Evolutionary conservation across 202 grass and related monocot species (phyloP).

Genomic region (Alloteropsis angusta): DNA sequence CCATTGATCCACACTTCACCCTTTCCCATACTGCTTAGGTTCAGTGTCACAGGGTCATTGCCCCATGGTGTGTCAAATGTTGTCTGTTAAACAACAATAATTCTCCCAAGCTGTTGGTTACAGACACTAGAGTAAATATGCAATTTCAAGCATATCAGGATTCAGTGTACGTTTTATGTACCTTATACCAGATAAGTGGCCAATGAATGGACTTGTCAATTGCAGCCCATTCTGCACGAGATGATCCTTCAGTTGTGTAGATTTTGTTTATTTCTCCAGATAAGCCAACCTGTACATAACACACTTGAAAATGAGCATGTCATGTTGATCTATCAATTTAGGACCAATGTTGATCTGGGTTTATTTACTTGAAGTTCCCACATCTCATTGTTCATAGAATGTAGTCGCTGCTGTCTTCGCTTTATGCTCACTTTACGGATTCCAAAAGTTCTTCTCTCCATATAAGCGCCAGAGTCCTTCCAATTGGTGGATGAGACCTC

Average conservation of each 20-base stretch:
- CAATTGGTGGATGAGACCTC: constrained; percentile 12
- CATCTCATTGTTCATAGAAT: constrained; percentile 32
- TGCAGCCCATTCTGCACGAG: constrained; percentile 32
- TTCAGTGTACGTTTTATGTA: background rate
- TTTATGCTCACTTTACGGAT: constrained; percentile 44
- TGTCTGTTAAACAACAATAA: constrained; percentile 33
- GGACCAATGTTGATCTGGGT: constrained; percentile 18
- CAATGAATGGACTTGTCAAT: constrained; percentile 23
- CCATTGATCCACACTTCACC: constrained; percentile 83
- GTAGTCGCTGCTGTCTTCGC: background rate
- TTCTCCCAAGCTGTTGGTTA: background rate
- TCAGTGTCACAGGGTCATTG: constrained; percentile 49
- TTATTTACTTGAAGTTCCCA: constrained; percentile 66
- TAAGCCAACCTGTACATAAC: constrained; percentile 49
- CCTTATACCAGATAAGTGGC: constrained; percentile 73
- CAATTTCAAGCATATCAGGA: background rate
- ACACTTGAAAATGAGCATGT: constrained; percentile 18
- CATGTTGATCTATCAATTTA: constrained; percentile 10
- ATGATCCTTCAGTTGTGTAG: constrained; percentile 37
- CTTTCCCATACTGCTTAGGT: constrained; percentile 76
- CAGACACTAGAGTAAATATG: background rate
- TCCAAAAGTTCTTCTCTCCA: constrained; percentile 58
- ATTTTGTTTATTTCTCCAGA: constrained; percentile 48
- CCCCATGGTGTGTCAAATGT: constrained; percentile 52
- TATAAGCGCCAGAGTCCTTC: constrained; percentile 51